A percentile compares a stretch with the other conserved stretches of the same genome.
phyloP scores from a whole-genome alignment of 129 eudicot species.

The Flaveria linearis region DNA sequence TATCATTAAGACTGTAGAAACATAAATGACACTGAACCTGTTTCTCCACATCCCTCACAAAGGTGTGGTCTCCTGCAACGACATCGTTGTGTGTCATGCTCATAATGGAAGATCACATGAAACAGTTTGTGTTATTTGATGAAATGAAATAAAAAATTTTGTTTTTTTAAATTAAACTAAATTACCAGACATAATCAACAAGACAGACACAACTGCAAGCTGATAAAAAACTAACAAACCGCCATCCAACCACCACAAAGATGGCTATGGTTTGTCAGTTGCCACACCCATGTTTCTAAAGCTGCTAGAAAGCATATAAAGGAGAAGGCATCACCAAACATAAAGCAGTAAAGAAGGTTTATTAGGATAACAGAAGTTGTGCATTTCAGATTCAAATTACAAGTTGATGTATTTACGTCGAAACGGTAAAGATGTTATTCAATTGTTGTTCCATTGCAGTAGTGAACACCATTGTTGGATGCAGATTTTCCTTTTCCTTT shows the following conservation, averaged over 20 bases:
- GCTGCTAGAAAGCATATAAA: background rate
- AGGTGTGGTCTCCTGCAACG: no score
- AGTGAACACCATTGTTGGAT: constrained; percentile 48
- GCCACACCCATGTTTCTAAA: background rate
- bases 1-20: no score
- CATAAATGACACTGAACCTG: no score
- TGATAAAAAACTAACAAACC: background rate
- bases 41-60: no score
- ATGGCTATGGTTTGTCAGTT: background rate
- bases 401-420: constrained; percentile 39
- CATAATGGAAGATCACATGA: no score
- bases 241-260: background rate
- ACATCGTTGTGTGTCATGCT: no score
- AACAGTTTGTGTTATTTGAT: no score
- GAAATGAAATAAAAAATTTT: no score
- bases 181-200: background rate
- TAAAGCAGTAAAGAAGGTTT: constrained; percentile 32
- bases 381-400: constrained; percentile 39
- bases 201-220: background rate
- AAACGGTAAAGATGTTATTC: constrained; percentile 25
- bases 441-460: constrained; percentile 63
- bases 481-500: constrained; percentile 32
- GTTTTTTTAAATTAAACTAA: no score
- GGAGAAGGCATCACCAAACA: constrained; percentile 27
- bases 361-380: constrained; percentile 22